phyloP scores from a whole-genome alignment of 2,329 filamentous ascomycete species.

The Aureobasidium sp. region DNA sequence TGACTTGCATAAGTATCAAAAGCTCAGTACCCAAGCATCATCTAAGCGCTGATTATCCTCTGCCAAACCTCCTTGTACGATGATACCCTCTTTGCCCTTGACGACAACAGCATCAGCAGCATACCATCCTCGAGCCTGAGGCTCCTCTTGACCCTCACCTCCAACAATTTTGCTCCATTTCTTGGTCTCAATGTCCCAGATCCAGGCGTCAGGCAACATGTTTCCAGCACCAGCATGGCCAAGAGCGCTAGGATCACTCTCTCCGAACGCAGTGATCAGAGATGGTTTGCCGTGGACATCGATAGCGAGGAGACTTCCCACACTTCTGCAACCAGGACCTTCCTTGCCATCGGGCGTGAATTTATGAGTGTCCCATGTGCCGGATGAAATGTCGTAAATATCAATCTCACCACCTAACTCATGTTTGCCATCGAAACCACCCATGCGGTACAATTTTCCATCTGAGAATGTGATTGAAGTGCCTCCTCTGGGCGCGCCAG shows the following conservation, averaged over 20 bases:
- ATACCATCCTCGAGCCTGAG: constrained; percentile 44
- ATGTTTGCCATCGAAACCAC: constrained; percentile 63
- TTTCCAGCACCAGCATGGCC: constrained; percentile 49
- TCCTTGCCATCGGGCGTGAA: constrained; percentile 34
- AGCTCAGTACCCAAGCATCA: constrained; percentile 40
- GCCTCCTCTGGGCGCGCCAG: constrained; percentile 57
- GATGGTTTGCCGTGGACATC: constrained; percentile 26
- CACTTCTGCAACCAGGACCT: constrained; percentile 43
- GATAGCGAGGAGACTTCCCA: constrained; percentile 38
- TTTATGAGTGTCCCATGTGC: constrained; percentile 33
- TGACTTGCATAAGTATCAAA: constrained; percentile 13
- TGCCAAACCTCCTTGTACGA: constrained; percentile 43
- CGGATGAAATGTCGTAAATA: constrained; percentile 36
- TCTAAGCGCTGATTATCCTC: constrained; percentile 43
- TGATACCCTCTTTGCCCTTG: constrained; percentile 28
- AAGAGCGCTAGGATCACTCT: constrained; percentile 43
- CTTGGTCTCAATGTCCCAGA: constrained; percentile 29
- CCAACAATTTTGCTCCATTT: constrained; percentile 28
- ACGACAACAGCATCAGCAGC: constrained; percentile 36
- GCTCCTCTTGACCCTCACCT: constrained; percentile 18
- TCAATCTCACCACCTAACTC: constrained; percentile 68
- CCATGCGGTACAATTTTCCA: constrained; percentile 65
- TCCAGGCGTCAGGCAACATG: constrained; percentile 46
- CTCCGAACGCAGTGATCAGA: constrained; percentile 45
- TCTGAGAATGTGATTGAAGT: constrained; percentile 56